Evolutionary conservation across 164 flowering plant genomes (phyloP).

Genomic region (Stephania cephalantha): DNA sequence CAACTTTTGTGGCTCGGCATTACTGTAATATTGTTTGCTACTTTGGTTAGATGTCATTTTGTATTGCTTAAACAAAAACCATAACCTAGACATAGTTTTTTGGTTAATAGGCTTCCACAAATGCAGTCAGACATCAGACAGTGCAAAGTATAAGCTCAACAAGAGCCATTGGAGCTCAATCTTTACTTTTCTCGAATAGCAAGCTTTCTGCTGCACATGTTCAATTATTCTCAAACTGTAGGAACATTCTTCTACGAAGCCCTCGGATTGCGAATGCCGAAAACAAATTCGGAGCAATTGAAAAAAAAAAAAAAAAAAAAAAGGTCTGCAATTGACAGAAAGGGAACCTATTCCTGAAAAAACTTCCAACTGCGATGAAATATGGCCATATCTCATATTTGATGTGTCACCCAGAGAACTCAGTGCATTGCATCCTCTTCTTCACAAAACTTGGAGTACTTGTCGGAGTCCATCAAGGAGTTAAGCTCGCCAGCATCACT

Average conservation of each 20-base stretch:
- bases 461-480: constrained; percentile 62
- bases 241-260: neutral
- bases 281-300: neutral
- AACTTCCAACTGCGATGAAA: neutral
- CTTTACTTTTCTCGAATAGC: neutral
- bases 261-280: neutral
- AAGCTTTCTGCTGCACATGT: neutral
- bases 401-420: constrained; percentile 2
- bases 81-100: too few relatives aligned
- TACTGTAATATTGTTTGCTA: too few relatives aligned
- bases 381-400: neutral
- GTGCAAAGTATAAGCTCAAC: neutral
- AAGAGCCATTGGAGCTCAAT: neutral
- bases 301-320: neutral
- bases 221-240: neutral
- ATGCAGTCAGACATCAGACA: neutral
- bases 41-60: too few relatives aligned
- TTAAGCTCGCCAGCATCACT: constrained; percentile 43
- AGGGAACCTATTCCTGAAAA: neutral
- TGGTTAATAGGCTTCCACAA: too few relatives aligned
- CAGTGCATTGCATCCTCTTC: constrained; percentile 74
- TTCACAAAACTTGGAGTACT: constrained; percentile 88
- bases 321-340: neutral
- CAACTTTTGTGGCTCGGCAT: too few relatives aligned
- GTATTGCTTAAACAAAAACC: neutral